Evolutionary conservation across 2,329 filamentous ascomycete species (phyloP).

Genomic region (Ophiocordyceps camponoti-rufipedis): DNA sequence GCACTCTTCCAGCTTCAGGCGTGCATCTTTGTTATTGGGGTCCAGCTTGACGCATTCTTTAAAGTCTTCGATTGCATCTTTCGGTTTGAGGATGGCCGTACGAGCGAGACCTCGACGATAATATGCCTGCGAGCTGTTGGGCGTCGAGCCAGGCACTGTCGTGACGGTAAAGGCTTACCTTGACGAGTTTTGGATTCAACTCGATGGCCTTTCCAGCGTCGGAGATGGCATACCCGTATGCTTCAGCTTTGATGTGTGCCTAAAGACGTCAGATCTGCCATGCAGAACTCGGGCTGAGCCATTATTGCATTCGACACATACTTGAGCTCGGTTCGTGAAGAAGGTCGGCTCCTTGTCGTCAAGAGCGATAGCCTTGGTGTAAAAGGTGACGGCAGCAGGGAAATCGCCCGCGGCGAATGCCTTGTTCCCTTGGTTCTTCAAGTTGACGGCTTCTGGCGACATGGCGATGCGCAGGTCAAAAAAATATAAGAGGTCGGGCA

Average conservation of each 20-base stretch:
- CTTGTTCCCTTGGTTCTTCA: constrained; percentile 91
- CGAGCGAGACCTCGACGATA: constrained; percentile 86
- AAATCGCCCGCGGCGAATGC: constrained; percentile 82
- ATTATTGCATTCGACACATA: constrained; percentile 20
- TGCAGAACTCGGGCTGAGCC: too few relatives aligned
- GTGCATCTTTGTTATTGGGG: constrained; percentile 76
- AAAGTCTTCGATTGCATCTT: constrained; percentile 82
- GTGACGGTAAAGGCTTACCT: constrained; percentile 36
- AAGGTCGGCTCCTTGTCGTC: constrained; percentile 75
- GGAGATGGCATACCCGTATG: constrained; percentile 80
- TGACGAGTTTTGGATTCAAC: constrained; percentile 71
- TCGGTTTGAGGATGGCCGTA: constrained; percentile 75
- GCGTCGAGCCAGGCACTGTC: not conserved
- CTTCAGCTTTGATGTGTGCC: constrained; percentile 90
- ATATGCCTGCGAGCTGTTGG: constrained; percentile 46
- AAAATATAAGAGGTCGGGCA: not conserved
- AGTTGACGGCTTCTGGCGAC: constrained; percentile 51
- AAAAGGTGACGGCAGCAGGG: constrained; percentile 62
- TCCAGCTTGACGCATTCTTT: constrained; percentile 77
- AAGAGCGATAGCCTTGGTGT: constrained; percentile 71
- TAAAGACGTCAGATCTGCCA: constrained; percentile 20
- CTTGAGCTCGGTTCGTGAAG: constrained; percentile 89
- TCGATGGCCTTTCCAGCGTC: constrained; percentile 88
- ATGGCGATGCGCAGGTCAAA: constrained; percentile 11
- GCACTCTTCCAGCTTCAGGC: constrained; percentile 78